Conservation (phyloP, 2,329 filamentous ascomycete genomes). For the Incumbomyces lentus region DNA sequence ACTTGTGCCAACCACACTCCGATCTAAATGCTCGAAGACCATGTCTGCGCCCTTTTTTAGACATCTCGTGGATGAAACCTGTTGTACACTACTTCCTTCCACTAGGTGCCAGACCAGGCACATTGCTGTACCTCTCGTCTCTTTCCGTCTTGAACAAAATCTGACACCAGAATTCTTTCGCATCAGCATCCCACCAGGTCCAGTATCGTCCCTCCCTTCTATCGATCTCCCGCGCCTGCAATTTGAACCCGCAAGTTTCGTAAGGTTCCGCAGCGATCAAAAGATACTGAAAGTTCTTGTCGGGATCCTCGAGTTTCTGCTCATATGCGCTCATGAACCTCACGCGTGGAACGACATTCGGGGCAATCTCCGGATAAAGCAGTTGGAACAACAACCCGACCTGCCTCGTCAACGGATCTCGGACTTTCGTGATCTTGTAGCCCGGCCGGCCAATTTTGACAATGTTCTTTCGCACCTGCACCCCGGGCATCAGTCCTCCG, state of each 20-base stretch:
- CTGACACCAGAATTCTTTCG: slow-evolving; percentile 96
- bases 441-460: slow-evolving; percentile 94
- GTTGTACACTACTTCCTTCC: slow-evolving; percentile 21
- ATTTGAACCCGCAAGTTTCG: slow-evolving; percentile 93
- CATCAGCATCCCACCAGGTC: slow-evolving; percentile 89
- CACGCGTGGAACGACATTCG: slow-evolving; percentile 66
- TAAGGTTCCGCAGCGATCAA: slow-evolving; percentile 94
- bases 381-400: slow-evolving; percentile 90
- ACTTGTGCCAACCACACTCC: background rate
- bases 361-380: slow-evolving; percentile 82
- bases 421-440: slow-evolving; percentile 95
- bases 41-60: background rate
- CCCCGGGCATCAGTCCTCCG: slow-evolving; percentile 59
- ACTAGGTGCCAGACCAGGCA: slow-evolving; percentile 51
- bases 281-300: slow-evolving; percentile 90
- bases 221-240: slow-evolving; percentile 88
- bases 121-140: slow-evolving; percentile 72
- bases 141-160: slow-evolving; percentile 97
- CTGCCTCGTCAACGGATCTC: slow-evolving; percentile 79
- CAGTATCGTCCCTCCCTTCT: slow-evolving; percentile 79
- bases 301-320: slow-evolving; percentile 88
- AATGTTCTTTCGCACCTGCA: slow-evolving; percentile 68
- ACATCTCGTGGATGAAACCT: background rate
- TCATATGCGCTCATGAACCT: slow-evolving; percentile 97
- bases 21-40: background rate